Conservation (phyloP, 1,139 yeast genomes). For the Spathaspora sp. region DNA sequence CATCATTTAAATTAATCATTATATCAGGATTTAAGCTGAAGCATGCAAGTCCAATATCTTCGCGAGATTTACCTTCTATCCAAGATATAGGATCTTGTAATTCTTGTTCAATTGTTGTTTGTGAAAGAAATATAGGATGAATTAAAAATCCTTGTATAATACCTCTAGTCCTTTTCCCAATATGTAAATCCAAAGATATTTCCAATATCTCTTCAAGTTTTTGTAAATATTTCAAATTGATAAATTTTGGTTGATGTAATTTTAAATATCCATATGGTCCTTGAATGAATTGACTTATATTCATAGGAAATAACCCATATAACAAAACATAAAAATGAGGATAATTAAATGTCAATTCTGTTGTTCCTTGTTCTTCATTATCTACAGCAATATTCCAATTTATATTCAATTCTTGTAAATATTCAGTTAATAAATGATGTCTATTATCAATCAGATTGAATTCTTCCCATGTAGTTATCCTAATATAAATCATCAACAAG, state of each 20-base stretch:
- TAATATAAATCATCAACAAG: constrained; percentile 44
- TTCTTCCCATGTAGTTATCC: constrained; percentile 38
- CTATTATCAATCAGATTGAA: constrained; percentile 14
- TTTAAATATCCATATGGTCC: constrained; percentile 32
- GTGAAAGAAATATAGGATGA: constrained; percentile 47
- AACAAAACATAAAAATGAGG: constrained; percentile 40
- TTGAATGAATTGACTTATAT: constrained; percentile 43
- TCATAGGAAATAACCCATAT: constrained; percentile 63
- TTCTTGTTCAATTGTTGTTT: constrained; percentile 34
- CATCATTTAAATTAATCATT: constrained; percentile 1
- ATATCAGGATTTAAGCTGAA: constrained; percentile 29
- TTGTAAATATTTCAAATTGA: constrained; percentile 12
- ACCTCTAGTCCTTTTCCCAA: constrained; percentile 1
- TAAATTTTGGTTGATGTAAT: constrained; percentile 14
- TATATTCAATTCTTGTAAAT: constrained; percentile 8
- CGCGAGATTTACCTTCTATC: constrained; percentile 17
- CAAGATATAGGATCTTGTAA: constrained; percentile 23
- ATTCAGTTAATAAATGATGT: constrained; percentile 10
- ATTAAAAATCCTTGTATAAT: constrained; percentile 29
- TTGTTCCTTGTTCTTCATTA: constrained; percentile 7
- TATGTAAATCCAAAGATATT: background rate
- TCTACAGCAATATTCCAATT: constrained; percentile 17
- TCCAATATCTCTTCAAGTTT: constrained; percentile 5
- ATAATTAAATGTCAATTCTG: constrained; percentile 16
- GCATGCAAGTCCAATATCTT: constrained; percentile 36